phyloP scores from a whole-genome alignment of 192 early-diverging fungal genomes.

The Dimargaris verticillata region DNA sequence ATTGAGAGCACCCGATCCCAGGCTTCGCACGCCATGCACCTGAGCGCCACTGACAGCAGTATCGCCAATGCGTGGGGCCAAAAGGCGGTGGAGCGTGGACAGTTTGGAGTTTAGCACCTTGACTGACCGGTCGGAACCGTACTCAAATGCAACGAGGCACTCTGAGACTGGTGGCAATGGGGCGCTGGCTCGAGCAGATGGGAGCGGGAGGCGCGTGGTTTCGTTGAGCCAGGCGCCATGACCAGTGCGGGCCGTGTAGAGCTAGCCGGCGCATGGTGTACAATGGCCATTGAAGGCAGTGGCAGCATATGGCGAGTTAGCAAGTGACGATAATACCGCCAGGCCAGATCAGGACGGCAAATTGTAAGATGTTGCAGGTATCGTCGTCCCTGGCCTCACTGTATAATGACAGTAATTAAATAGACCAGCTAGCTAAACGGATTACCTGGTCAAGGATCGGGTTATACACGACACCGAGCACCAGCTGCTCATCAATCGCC shows the following conservation, averaged over 20 bases:
- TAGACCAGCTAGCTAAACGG: conserved; percentile 10
- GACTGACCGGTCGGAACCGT: conserved; percentile 50
- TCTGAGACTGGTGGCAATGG: conserved; percentile 44
- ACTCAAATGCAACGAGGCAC: conserved; percentile 69
- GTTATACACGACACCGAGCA: conserved; percentile 83
- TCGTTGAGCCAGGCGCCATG: conserved; percentile 48
- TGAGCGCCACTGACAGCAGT: conserved; percentile 21
- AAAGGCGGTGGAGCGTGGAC: conserved; percentile 43
- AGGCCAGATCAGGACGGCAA: background rate
- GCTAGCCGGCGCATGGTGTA: conserved; percentile 11
- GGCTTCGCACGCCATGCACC: conserved; percentile 54
- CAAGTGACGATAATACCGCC: background rate
- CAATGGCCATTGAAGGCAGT: conserved; percentile 1
- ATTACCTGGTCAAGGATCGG: conserved; percentile 76
- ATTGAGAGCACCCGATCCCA: conserved; percentile 64
- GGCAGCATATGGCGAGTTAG: background rate
- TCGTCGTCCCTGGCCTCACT: background rate
- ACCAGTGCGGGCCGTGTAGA: conserved; percentile 37
- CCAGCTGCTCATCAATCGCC: conserved; percentile 46
- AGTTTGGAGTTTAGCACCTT: conserved; percentile 47
- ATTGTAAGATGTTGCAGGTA: conserved; percentile 1
- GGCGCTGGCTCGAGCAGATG: conserved; percentile 27
- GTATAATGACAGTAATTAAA: background rate
- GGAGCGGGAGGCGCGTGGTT: conserved; percentile 37
- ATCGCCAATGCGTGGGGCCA: conserved; percentile 29